A percentile compares a stretch with the other conserved stretches of the same genome.
phyloP scores from a whole-genome alignment of 129 eudicot species.

The Centella asiatica region DNA sequence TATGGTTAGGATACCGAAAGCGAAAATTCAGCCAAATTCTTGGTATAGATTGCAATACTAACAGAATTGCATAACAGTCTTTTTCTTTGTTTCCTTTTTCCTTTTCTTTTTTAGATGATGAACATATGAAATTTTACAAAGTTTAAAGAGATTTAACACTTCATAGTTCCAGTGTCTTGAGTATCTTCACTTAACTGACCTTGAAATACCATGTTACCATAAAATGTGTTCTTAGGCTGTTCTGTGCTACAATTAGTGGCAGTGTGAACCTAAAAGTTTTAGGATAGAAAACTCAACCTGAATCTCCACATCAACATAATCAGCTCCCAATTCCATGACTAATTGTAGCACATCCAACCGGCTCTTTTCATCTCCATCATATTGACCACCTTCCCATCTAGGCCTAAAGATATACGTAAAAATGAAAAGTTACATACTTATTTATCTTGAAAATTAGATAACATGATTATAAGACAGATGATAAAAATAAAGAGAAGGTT shows the following conservation, averaged over 20 bases:
- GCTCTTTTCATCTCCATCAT: constrained; percentile 70
- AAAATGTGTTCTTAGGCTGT: not conserved
- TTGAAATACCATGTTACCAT: not conserved
- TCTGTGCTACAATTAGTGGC: not conserved
- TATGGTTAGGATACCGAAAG: not conserved
- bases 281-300: constrained; percentile 46
- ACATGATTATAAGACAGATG: not conserved
- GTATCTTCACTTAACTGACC: too few species aligned
- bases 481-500: not conserved
- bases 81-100: too few species aligned
- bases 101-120: too few species aligned
- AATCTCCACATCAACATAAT: constrained; percentile 86
- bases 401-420: constrained; percentile 43
- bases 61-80: not conserved
- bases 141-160: too few species aligned
- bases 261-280: not conserved
- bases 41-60: constrained; percentile 2
- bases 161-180: not conserved
- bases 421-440: constrained; percentile 16
- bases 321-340: constrained; percentile 95
- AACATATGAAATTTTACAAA: too few species aligned
- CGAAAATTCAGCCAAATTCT: not conserved
- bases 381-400: constrained; percentile 93
- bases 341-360: constrained; percentile 60
- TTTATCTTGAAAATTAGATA: not conserved